Conservation (phyloP, 75 land plant species). For the Selaginella tamariscina region DNA sequence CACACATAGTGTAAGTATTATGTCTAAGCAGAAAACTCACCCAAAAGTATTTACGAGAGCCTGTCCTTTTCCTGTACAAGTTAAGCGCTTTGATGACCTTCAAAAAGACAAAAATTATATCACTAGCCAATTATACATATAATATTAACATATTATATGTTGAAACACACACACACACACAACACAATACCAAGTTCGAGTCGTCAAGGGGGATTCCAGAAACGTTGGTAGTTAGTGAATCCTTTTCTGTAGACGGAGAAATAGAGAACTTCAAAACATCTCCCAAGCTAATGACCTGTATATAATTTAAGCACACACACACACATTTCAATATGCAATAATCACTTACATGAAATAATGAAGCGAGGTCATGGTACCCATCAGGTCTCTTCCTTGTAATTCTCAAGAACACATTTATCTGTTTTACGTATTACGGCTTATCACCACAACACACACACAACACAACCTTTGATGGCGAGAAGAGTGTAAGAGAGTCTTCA, state of each 20-base stretch:
- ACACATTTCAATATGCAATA: neutral
- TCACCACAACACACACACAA: neutral
- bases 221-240: slow-evolving; percentile 81
- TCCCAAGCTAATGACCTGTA: slow-evolving; percentile 88
- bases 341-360: slow-evolving; percentile 84
- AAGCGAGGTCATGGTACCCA: slow-evolving; percentile 96
- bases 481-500: slow-evolving; percentile 28
- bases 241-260: slow-evolving; percentile 70
- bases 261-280: slow-evolving; percentile 86
- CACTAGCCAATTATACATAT: slow-evolving; percentile 1
- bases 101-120: slow-evolving; percentile 1
- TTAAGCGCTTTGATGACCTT: slow-evolving; percentile 98
- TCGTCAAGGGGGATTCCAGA: slow-evolving; percentile 95
- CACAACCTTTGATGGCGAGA: slow-evolving; percentile 35
- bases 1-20: neutral
- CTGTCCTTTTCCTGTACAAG: slow-evolving; percentile 86
- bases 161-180: neutral
- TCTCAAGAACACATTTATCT: slow-evolving; percentile 95
- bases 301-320: neutral
- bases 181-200: slow-evolving; percentile 60
- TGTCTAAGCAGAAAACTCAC: slow-evolving; percentile 38
- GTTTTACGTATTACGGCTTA: neutral
- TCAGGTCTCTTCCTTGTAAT: slow-evolving; percentile 89
- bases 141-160: neutral
- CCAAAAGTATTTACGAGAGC: slow-evolving; percentile 63